These are phyloP conservation scores for Gnomoniopsis sp. DNA, from an alignment of 2,329 filamentous ascomycete species.

Conservation along the genomic window DNA sequence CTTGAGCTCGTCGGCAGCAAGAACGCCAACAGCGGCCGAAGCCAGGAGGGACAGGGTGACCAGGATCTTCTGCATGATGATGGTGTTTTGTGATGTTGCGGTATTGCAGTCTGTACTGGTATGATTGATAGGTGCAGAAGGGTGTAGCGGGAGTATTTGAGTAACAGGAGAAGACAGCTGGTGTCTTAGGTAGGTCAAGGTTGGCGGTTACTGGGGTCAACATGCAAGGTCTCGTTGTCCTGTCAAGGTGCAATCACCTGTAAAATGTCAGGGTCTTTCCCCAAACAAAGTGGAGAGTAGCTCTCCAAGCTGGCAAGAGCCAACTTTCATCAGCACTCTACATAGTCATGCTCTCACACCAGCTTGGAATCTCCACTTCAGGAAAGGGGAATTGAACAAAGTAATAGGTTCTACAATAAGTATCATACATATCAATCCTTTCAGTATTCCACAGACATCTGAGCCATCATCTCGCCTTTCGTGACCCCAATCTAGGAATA, in stretches of 20 bases:
- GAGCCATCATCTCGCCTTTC: too few relatives aligned
- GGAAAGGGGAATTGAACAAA: too few relatives aligned
- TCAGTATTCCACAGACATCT: too few relatives aligned
- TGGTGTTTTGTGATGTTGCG: slow-evolving; percentile 4
- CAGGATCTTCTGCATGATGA: slow-evolving; percentile 47
- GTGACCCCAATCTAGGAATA: too few relatives aligned
- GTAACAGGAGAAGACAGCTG: neutral
- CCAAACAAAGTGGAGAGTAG: neutral
- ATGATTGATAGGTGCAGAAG: neutral
- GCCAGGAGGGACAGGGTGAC: slow-evolving; percentile 48
- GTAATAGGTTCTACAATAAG: too few relatives aligned
- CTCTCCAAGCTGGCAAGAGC: neutral
- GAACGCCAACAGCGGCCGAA: slow-evolving; percentile 46
- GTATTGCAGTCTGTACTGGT: slow-evolving; percentile 6
- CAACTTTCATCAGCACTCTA: neutral
- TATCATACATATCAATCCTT: too few relatives aligned
- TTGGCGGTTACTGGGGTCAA: neutral
- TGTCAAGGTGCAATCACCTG: neutral
- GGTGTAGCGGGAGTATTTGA: neutral
- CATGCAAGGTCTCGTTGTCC: neutral
- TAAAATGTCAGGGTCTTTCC: neutral
- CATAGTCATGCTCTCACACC: neutral
- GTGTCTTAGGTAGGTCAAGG: neutral
- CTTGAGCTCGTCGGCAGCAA: slow-evolving; percentile 63
- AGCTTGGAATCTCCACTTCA: neutral